Conservation (phyloP, 192 early-diverging fungal genomes). For the Ramicandelaber brevisporus region DNA sequence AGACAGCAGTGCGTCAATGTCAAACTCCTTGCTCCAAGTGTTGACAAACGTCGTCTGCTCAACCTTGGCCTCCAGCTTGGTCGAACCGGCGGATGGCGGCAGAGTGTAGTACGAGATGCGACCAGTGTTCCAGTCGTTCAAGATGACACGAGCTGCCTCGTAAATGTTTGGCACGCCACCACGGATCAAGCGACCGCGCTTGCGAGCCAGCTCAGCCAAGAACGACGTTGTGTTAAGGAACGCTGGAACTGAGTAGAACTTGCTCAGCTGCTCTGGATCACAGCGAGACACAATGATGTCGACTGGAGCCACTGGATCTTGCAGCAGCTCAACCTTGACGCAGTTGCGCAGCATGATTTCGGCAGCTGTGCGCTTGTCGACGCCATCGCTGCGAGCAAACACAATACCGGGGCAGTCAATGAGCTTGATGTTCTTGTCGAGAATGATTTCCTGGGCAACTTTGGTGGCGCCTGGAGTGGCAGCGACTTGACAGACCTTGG, state of each 20-base stretch:
- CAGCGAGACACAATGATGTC: conserved; percentile 75
- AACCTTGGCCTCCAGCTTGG: conserved; percentile 28
- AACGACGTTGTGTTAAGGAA: conserved; percentile 64
- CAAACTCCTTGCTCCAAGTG: conserved; percentile 62
- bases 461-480: conserved; percentile 96
- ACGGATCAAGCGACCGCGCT: conserved; percentile 64
- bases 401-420: conserved; percentile 97
- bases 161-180: conserved; percentile 81
- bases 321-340: conserved; percentile 83
- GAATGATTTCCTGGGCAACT: conserved; percentile 72
- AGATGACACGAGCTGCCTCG: conserved; percentile 54
- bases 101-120: conserved; percentile 86
- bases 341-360: conserved; percentile 89
- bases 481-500: conserved; percentile 83
- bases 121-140: conserved; percentile 94
- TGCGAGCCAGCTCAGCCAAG: conserved; percentile 51
- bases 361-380: conserved; percentile 11
- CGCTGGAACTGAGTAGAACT: conserved; percentile 58
- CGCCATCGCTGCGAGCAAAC: conserved; percentile 23
- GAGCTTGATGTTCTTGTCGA: conserved; percentile 94
- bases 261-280: conserved; percentile 39
- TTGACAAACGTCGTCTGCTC: too few relatives aligned
- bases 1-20: conserved; percentile 35
- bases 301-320: conserved; percentile 89
- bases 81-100: conserved; percentile 39